These are phyloP conservation scores for Penicillium subrubescens DNA, from an alignment of 495 filamentous ascomycete species.

Conservation along the genomic window DNA sequence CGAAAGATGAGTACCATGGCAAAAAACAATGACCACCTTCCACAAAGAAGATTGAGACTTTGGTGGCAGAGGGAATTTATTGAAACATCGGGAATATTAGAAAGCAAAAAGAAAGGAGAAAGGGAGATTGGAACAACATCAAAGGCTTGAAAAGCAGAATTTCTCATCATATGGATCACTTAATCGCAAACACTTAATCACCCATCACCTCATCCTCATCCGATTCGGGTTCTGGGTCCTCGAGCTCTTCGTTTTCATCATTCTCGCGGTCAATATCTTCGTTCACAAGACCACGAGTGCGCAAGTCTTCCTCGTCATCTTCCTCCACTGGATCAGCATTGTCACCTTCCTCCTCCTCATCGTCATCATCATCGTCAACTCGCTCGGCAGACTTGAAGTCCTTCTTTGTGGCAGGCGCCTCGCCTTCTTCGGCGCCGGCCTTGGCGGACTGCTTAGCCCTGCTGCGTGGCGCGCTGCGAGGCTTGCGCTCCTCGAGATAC, in stretches of 20 bases:
- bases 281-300: conserved; percentile 60
- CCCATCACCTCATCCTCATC: conserved; percentile 72
- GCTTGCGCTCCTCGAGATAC: conserved; percentile 66
- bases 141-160: conserved; percentile 10
- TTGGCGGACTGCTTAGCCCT: conserved; percentile 53
- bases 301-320: conserved; percentile 61
- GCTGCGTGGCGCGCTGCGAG: conserved; percentile 35
- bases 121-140: conserved; percentile 1
- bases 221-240: conserved; percentile 47
- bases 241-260: conserved; percentile 47
- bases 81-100: conserved; percentile 18
- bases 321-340: conserved; percentile 55
- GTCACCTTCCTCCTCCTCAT: conserved; percentile 40
- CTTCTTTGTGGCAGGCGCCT: conserved; percentile 38
- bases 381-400: conserved; percentile 44
- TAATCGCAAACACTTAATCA: conserved; percentile 46
- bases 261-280: conserved; percentile 57
- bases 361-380: conserved; percentile 51
- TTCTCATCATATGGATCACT: background rate
- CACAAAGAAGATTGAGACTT: background rate
- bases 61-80: background rate
- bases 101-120: background rate
- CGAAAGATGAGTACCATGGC: background rate
- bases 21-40: background rate
- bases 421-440: conserved; percentile 35